Evolutionary conservation across 768 basidiomycete species (phyloP).

Genomic region (Lepiota venenata): DNA sequence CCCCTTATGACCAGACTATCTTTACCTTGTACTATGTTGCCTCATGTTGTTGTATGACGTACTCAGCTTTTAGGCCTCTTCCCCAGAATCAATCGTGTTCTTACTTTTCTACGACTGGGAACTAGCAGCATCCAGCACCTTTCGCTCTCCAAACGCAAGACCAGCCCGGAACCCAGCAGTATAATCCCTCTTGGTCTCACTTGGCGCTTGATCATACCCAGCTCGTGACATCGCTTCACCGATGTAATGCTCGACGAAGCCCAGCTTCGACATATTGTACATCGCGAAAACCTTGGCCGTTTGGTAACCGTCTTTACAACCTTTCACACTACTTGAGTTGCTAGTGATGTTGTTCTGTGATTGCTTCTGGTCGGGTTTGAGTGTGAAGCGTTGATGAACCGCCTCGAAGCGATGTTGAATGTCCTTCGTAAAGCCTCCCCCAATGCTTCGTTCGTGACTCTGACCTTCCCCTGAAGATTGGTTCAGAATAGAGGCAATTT

Average conservation of each 20-base stretch:
- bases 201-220: constrained; percentile 30
- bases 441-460: neutral
- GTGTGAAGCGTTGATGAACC: constrained; percentile 19
- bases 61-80: too few species aligned
- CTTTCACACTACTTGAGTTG: constrained; percentile 28
- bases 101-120: neutral
- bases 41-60: too few species aligned
- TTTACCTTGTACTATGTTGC: too few species aligned
- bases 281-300: constrained; percentile 54
- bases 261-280: constrained; percentile 46
- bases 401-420: constrained; percentile 24
- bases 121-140: constrained; percentile 17
- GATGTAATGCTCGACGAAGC: constrained; percentile 63
- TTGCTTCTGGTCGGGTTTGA: neutral
- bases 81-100: neutral
- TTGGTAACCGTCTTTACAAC: constrained; percentile 58
- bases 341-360: constrained; percentile 13
- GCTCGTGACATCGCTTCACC: constrained; percentile 38
- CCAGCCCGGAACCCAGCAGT: constrained; percentile 45
- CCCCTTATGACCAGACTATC: too few species aligned
- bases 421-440: neutral
- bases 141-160: constrained; percentile 35
- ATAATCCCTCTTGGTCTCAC: constrained; percentile 42
- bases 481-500: constrained; percentile 11
- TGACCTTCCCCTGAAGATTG: constrained; percentile 2